Base-by-base conservation (phyloP, 2,329 filamentous ascomycete species). In the Davidsoniella eucalypti region DNA sequence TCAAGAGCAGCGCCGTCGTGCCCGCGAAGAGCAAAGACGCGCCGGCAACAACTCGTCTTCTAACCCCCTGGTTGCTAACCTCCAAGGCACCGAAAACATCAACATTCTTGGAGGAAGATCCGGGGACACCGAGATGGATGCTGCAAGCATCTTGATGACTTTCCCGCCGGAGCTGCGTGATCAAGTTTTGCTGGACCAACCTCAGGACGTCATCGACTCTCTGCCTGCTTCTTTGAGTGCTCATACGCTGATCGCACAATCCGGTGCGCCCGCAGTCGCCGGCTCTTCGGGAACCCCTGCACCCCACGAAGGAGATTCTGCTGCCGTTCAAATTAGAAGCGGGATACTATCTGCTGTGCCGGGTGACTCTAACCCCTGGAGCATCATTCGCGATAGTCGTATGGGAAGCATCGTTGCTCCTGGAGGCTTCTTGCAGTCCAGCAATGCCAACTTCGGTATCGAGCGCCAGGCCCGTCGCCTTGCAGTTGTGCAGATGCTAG, bases 81-180 rank as follows among this genome's bases (percentile, higher is more conserved):
- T 9, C 12, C 29, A 33, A 12, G 12, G 12, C 12, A 33, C 29
- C 29, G 29, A 33, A 9, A 33, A 33, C 4, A 33, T 33, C 29
- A 10, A 33, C 12, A 33, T 33, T 9, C 12, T 14, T 17, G 17
- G 14, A 25, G 43, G 12, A 29, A 33, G 29, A 33, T 33, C 42
- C 18, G 48, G 45, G 18, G 48, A 50, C n/a, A 36, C 44, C 57
- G 88, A 96, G 6, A 94, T 96, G 80, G 88, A 95, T 62, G 74
- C 87, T 39, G 87, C 87, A 29, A 93, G 86, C 62, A 95, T 98
- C 61, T 72, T 98, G 52, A 82, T 92, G 43, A 94, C 87, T 5
- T 78, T 98, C 50, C 84, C 93, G 40, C 86, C 88, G 16, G 78
- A 75, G 44, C 74, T 98, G 38, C 80, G 92, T 53, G 80, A 92